Percentiles rank a stretch among this genome's conserved stretches.
phyloP scores from a whole-genome alignment of 139 green algal genomes.

The Chlorella sp. region DNA sequence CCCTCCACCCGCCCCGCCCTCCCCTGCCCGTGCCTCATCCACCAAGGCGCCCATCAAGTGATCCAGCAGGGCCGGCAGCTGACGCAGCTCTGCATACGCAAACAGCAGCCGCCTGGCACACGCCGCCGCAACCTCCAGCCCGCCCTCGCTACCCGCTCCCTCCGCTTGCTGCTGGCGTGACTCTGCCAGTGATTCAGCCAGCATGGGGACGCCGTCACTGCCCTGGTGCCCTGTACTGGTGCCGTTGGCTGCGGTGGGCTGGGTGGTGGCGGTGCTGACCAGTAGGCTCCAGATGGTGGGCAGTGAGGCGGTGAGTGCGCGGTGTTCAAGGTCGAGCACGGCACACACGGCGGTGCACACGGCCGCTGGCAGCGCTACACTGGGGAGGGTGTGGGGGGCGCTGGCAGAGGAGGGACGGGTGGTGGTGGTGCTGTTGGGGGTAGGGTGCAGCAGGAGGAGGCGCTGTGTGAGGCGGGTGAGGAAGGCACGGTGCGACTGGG shows the following conservation, averaged over 20 bases:
- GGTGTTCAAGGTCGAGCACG: background rate
- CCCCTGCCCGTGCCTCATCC: background rate
- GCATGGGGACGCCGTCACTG: too few relatives aligned
- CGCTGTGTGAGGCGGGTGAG: background rate
- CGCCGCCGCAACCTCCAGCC: background rate
- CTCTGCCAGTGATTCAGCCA: too few relatives aligned
- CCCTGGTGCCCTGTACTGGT: too few relatives aligned
- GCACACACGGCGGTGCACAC: background rate
- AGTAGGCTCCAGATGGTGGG: background rate
- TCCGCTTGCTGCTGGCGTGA: too few relatives aligned
- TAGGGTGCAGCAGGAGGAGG: too few relatives aligned
- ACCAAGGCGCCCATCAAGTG: background rate
- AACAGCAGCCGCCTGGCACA: background rate
- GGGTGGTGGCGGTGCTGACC: too few relatives aligned
- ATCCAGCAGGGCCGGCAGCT: background rate
- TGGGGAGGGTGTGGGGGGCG: too few relatives aligned
- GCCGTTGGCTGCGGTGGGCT: too few relatives aligned
- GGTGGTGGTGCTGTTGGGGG: too few relatives aligned
- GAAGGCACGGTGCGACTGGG: background rate
- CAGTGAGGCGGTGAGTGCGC: background rate
- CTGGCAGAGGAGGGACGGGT: too few relatives aligned
- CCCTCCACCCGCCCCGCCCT: background rate
- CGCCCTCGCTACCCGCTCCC: too few relatives aligned
- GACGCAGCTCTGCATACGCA: background rate
- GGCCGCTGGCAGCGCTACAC: too few relatives aligned